Conservation (phyloP, 2,329 filamentous ascomycete species). For the Colletotrichum tofieldiae region DNA sequence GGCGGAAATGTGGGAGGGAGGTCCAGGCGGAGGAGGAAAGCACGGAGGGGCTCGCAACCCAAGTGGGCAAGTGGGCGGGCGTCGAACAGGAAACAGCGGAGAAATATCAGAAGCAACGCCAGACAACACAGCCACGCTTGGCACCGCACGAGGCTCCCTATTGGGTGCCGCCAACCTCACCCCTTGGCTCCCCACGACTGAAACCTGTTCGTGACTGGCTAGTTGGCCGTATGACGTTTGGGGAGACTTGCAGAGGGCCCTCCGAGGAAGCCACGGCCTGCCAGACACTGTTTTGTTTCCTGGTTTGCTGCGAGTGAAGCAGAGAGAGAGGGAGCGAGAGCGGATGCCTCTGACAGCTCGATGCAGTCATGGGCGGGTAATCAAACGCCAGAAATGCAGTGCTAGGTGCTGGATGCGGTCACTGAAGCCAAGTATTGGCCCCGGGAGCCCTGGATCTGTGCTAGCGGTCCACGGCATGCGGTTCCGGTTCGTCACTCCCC, state of each 20-base stretch:
- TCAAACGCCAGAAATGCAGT: neutral
- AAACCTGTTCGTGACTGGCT: conserved; percentile 39
- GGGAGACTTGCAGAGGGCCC: neutral
- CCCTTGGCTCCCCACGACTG: conserved; percentile 30
- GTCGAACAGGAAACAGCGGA: conserved; percentile 35
- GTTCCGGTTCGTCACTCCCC: conserved; percentile 1
- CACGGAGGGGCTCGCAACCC: neutral
- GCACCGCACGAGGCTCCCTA: conserved; percentile 18
- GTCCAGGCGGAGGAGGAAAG: neutral
- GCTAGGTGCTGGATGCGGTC: neutral
- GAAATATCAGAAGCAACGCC: conserved; percentile 37
- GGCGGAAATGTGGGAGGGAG: conserved; percentile 19
- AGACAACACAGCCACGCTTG: conserved; percentile 44
- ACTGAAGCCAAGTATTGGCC: neutral
- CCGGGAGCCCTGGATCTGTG: neutral
- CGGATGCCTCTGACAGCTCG: neutral
- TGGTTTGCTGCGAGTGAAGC: neutral
- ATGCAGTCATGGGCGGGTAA: conserved; percentile 14
- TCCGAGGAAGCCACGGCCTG: neutral
- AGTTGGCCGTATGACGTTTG: conserved; percentile 37
- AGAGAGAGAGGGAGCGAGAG: neutral
- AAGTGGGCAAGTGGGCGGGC: conserved; percentile 6
- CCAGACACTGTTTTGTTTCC: neutral
- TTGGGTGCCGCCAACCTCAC: conserved; percentile 24
- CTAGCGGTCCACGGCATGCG: neutral